These are phyloP conservation scores for Tremella fuciformis DNA, from an alignment of 768 basidiomycete species.

Conservation along the genomic window DNA sequence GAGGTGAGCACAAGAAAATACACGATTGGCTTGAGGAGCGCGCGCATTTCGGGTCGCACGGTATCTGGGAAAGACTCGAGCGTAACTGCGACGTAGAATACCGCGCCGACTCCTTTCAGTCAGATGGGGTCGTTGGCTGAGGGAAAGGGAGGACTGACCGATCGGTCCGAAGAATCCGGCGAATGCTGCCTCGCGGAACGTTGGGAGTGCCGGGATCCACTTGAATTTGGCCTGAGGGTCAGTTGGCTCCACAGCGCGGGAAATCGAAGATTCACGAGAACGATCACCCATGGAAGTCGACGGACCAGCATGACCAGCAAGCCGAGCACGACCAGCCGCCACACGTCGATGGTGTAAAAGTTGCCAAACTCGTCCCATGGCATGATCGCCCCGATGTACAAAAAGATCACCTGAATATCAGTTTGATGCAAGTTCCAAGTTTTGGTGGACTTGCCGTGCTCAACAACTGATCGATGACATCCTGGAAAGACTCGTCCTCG, in stretches of 20 bases:
- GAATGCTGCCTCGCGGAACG: constrained; percentile 46
- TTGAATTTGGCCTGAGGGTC: constrained; percentile 13
- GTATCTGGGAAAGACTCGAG: constrained; percentile 49
- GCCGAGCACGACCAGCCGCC: constrained; percentile 52
- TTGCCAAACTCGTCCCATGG: constrained; percentile 48
- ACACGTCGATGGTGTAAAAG: constrained; percentile 44
- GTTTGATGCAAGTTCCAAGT: constrained; percentile 4
- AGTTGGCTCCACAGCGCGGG: not conserved
- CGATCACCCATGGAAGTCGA: constrained; percentile 53
- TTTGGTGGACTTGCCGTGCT: constrained; percentile 31
- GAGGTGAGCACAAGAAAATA: constrained; percentile 53
- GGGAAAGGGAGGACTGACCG: constrained; percentile 23
- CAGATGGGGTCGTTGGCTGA: constrained; percentile 2
- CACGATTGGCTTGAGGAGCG: constrained; percentile 49
- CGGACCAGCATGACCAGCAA: constrained; percentile 52
- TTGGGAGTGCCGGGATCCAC: constrained; percentile 49
- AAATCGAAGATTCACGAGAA: constrained; percentile 30
- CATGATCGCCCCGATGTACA: constrained; percentile 53
- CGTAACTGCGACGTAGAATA: constrained; percentile 53
- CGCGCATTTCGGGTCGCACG: constrained; percentile 36
- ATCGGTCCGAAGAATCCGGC: constrained; percentile 53
- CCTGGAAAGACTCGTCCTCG: constrained; percentile 48
- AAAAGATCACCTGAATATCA: constrained; percentile 42
- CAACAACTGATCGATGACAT: constrained; percentile 51
- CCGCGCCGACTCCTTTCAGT: constrained; percentile 24